These are phyloP conservation scores for Aspergillus aculeatus DNA, from an alignment of 2,329 filamentous ascomycete species.

Conservation along the genomic window DNA sequence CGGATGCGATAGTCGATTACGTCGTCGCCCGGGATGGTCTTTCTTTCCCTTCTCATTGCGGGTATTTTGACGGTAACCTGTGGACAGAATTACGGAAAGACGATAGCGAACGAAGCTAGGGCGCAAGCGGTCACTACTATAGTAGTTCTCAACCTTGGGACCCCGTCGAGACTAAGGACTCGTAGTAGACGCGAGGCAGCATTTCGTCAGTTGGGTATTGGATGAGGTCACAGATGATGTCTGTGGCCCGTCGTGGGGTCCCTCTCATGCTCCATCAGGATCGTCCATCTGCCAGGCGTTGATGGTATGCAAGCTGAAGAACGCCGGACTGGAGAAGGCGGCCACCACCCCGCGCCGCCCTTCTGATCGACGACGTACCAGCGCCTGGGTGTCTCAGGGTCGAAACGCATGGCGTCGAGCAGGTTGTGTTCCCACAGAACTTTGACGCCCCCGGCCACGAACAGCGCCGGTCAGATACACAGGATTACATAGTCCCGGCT, in stretches of 20 bases:
- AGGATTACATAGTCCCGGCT: conserved; percentile 68
- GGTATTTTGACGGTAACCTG: background rate
- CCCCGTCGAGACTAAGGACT: conserved; percentile 59
- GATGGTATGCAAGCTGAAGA: conserved; percentile 74
- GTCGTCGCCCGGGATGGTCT: conserved; percentile 13
- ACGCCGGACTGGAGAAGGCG: conserved; percentile 63
- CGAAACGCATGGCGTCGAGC: conserved; percentile 66
- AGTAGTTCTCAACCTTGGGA: conserved; percentile 38
- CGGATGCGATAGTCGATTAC: background rate
- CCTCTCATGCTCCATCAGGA: conserved; percentile 33
- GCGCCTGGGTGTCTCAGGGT: conserved; percentile 52
- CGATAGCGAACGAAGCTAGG: conserved; percentile 32
- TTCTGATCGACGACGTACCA: conserved; percentile 73
- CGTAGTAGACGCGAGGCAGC: conserved; percentile 67
- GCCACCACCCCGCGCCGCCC: conserved; percentile 63
- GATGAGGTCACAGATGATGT: conserved; percentile 64
- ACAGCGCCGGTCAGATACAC: conserved; percentile 60
- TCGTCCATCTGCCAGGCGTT: conserved; percentile 64
- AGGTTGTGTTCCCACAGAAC: conserved; percentile 44
- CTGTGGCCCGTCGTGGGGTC: conserved; percentile 31
- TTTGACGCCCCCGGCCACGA: conserved; percentile 54
- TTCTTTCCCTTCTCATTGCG: background rate
- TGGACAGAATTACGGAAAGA: conserved; percentile 25
- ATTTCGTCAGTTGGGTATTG: conserved; percentile 65
- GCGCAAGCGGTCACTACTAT: conserved; percentile 28